Evolutionary conservation across 139 green algal species (phyloP).

Genomic region (Coccomyxa sp.): DNA sequence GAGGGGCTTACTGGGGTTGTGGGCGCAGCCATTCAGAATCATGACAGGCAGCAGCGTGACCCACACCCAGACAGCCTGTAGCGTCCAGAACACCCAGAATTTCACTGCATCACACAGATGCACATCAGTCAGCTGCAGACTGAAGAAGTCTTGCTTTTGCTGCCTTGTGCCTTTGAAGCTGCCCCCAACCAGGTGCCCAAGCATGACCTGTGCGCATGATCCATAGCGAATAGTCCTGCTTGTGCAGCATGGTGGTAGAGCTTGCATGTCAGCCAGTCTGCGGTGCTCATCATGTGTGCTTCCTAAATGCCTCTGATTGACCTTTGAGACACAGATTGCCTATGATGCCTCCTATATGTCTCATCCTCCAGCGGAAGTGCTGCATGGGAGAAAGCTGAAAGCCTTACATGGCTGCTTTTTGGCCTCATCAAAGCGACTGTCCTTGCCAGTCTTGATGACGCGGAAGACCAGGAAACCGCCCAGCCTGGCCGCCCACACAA

Average conservation of each 20-base stretch:
- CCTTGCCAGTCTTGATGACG: conserved; percentile 59
- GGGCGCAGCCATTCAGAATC: conserved; percentile 52
- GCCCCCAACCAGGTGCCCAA: too few species aligned
- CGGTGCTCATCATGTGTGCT: too few species aligned
- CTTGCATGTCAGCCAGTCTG: too few species aligned
- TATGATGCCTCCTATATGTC: too few species aligned
- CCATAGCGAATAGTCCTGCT: too few species aligned
- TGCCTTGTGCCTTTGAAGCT: too few species aligned
- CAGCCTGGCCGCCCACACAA: conserved; percentile 67
- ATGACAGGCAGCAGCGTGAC: conserved; percentile 65
- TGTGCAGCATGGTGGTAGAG: too few species aligned
- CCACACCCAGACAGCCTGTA: conserved; percentile 82
- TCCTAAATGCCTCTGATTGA: too few species aligned
- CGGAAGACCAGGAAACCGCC: conserved; percentile 68
- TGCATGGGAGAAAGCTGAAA: neutral
- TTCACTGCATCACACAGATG: conserved; percentile 4
- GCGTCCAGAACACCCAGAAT: conserved; percentile 15
- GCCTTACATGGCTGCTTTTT: conserved; percentile 53
- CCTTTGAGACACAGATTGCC: too few species aligned
- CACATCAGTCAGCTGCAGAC: neutral
- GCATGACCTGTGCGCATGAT: too few species aligned
- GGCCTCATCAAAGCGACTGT: conserved; percentile 74
- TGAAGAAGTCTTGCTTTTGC: too few species aligned
- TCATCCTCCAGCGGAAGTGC: neutral
- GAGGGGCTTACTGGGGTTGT: conserved; percentile 11